Conservation (phyloP, 305 asterid genomes). For the Ruellia speciosa region DNA sequence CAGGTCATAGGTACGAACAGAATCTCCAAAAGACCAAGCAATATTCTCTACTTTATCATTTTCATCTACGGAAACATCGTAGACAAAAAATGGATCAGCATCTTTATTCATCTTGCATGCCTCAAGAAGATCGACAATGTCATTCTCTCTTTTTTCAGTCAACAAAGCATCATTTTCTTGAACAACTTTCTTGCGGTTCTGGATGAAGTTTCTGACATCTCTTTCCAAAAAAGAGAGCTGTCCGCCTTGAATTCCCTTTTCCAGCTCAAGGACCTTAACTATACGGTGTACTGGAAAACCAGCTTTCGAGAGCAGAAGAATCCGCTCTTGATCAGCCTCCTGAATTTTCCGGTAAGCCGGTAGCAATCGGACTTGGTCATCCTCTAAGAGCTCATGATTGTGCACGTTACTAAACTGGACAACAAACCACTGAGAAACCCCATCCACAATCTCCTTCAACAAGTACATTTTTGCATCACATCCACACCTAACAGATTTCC, state of each 20-base stretch:
- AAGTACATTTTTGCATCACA: slow-evolving; percentile 64
- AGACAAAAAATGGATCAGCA: slow-evolving; percentile 44
- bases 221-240: slow-evolving; percentile 56
- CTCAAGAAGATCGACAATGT: slow-evolving; percentile 45
- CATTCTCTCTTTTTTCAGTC: slow-evolving; percentile 53
- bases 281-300: slow-evolving; percentile 59
- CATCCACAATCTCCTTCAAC: slow-evolving; percentile 52
- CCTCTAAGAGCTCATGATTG: slow-evolving; percentile 61
- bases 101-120: slow-evolving; percentile 49
- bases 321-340: slow-evolving; percentile 58
- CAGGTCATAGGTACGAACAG: slow-evolving; percentile 39
- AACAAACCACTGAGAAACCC: slow-evolving; percentile 52
- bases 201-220: slow-evolving; percentile 66
- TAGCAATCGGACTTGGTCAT: slow-evolving; percentile 52
- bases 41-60: slow-evolving; percentile 56
- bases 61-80: slow-evolving; percentile 45
- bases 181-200: slow-evolving; percentile 44
- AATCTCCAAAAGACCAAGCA: slow-evolving; percentile 61
- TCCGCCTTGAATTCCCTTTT: slow-evolving; percentile 53
- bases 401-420: slow-evolving; percentile 64
- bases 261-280: slow-evolving; percentile 57
- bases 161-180: slow-evolving; percentile 52
- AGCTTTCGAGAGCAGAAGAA: slow-evolving; percentile 56
- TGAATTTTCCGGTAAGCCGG: slow-evolving; percentile 70
- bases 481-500: slow-evolving; percentile 59